These are phyloP conservation scores for Apiosordaria backusii DNA, from an alignment of 495 filamentous ascomycete genomes.

Conservation along the genomic window DNA sequence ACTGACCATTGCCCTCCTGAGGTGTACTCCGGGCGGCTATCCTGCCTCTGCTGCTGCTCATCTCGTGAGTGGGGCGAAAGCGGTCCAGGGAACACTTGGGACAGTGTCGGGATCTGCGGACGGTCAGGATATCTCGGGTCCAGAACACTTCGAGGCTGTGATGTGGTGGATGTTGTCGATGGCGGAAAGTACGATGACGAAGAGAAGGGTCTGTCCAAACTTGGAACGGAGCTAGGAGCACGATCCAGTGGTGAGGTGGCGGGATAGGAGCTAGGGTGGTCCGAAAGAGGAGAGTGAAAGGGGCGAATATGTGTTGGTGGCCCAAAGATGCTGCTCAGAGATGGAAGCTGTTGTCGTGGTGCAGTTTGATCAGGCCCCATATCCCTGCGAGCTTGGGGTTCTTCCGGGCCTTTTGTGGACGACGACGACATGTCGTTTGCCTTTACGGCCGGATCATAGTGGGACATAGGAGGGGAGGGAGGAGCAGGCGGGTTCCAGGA, in stretches of 20 bases:
- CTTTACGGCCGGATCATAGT: slow-evolving; percentile 46
- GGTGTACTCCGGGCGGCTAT: slow-evolving; percentile 26
- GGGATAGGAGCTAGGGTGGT: slow-evolving; percentile 41
- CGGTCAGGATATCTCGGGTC: slow-evolving; percentile 40
- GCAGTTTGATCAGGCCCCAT: slow-evolving; percentile 22
- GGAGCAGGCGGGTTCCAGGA: slow-evolving; percentile 36
- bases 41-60: slow-evolving; percentile 29
- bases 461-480: slow-evolving; percentile 50
- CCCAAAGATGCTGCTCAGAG: slow-evolving; percentile 53
- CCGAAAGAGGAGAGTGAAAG: slow-evolving; percentile 43
- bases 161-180: slow-evolving; percentile 17
- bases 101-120: slow-evolving; percentile 38
- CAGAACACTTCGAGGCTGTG: slow-evolving; percentile 42
- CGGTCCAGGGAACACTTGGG: slow-evolving; percentile 40
- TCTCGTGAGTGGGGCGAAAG: slow-evolving; percentile 38
- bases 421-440: slow-evolving; percentile 38
- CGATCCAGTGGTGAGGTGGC: slow-evolving; percentile 43
- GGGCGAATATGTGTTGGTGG: slow-evolving; percentile 39
- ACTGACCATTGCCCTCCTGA: slow-evolving; percentile 28
- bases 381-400: slow-evolving; percentile 35
- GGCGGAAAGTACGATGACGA: slow-evolving; percentile 49
- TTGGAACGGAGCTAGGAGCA: slow-evolving; percentile 22
- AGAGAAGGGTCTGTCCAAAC: slow-evolving; percentile 33
- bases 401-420: slow-evolving; percentile 34
- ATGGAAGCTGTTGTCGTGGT: slow-evolving; percentile 48